These are phyloP conservation scores for Neoboletus subvelutipes DNA, from an alignment of 768 basidiomycete species.

Conservation along the genomic window DNA sequence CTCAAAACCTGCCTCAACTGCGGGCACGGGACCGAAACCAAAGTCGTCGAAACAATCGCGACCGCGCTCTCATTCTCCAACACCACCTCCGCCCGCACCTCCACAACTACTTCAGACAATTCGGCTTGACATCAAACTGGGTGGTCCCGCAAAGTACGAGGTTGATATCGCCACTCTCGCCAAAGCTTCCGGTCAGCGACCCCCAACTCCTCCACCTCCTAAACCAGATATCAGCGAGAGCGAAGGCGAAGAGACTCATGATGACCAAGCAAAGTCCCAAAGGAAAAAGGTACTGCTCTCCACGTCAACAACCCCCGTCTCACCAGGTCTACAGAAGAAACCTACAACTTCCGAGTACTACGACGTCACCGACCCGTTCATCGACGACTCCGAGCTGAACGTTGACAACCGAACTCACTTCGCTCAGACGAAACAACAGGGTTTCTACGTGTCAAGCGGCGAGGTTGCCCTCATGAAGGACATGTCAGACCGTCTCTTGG, in stretches of 20 bases:
- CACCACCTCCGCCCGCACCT: slow-evolving; percentile 47
- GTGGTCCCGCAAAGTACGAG: slow-evolving; percentile 73
- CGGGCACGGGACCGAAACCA: slow-evolving; percentile 45
- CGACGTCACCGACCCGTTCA: slow-evolving; percentile 90
- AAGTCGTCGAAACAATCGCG: slow-evolving; percentile 48
- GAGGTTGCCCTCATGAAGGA: slow-evolving; percentile 86
- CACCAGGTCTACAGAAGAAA: slow-evolving; percentile 41
- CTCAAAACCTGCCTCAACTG: slow-evolving; percentile 31
- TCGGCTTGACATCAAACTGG: slow-evolving; percentile 65
- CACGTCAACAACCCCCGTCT: slow-evolving; percentile 12
- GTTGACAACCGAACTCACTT: slow-evolving; percentile 90
- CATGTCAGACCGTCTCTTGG: slow-evolving; percentile 39
- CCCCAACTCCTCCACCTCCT: slow-evolving; percentile 51
- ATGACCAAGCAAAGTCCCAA: slow-evolving; percentile 33
- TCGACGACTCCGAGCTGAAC: slow-evolving; percentile 93
- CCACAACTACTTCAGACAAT: slow-evolving; percentile 60
- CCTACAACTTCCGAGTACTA: slow-evolving; percentile 72
- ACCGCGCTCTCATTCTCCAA: slow-evolving; percentile 55
- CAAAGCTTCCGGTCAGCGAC: slow-evolving; percentile 64
- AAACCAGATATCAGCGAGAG: slow-evolving; percentile 56
- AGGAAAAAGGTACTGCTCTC: slow-evolving; percentile 38
- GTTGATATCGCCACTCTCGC: slow-evolving; percentile 61
- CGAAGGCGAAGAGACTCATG: slow-evolving; percentile 47
- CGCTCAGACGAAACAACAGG: slow-evolving; percentile 88
- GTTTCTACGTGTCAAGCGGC: slow-evolving; percentile 89